Evolutionary conservation across 2,329 filamentous ascomycete species (phyloP), one percentile per base, ranked within the genome.

Genomic region (Chalara sp.): DNA sequence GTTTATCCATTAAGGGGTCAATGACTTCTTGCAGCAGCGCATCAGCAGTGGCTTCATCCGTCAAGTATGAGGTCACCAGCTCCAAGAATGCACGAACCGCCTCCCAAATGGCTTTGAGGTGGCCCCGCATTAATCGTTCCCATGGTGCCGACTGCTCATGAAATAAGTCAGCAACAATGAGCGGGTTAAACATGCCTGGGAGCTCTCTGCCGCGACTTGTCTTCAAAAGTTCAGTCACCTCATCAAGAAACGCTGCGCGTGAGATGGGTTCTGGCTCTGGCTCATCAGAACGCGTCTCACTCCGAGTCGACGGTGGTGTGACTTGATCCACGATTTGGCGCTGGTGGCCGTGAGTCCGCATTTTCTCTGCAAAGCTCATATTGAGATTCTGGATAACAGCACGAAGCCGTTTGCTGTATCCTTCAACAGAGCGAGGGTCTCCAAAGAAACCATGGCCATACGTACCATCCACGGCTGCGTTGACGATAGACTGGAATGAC

Each of bases 321-420:
- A 43, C 13, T 43, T 43, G 13, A 21, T 43, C 41, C 13, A 43
- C 41, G 10, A 43, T 43, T 7, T 43, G 28, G 41, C 50, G 43
- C 35, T 29, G 31, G n/a, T 46, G 46, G 32, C 50, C 50, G 6
- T 32, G 28, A 13, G 41, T 21, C 11, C 10, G 21, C 46, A 52
- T 52, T n/a, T 44, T 6, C 8, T 45, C 50, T 35, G 40, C 32
- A 47, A 52, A 52, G 31, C 48, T 13, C 10, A 44, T 32, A 37
- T 48, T 52, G 32, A 52, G 42, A 37, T 52, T 48, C 32, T 52
- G 46, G 33, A 52, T 42, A 32, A 52, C 46, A 6, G 50, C 46
- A n/a, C 50, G 28, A 5, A 52, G 32, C 28, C 32, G 50, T 45
- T 42, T 52, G 21, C 31, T 32, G 13, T 51, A 51, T 42, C 49